These are phyloP conservation scores for Tricladium varicosporioides DNA, from an alignment of 2,329 filamentous ascomycete genomes.

Conservation along the genomic window DNA sequence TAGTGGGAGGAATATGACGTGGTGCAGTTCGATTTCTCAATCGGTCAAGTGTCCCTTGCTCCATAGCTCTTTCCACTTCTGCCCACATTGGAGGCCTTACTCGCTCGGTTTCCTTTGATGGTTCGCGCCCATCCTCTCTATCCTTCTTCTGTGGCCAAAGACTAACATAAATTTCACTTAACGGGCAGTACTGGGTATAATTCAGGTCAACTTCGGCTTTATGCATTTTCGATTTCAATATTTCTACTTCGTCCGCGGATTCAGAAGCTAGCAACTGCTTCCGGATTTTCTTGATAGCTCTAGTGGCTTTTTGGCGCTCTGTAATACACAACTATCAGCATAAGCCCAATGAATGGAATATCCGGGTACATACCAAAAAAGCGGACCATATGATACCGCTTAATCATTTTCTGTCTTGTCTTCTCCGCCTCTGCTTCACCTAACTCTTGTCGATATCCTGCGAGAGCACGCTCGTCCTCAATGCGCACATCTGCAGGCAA, in stretches of 20 bases:
- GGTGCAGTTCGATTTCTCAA: conserved; percentile 27
- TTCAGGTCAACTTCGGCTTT: conserved; percentile 71
- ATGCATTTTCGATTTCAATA: conserved; percentile 58
- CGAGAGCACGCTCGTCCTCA: conserved; percentile 71
- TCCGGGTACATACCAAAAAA: conserved; percentile 66
- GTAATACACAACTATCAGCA: neutral
- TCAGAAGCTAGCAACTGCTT: conserved; percentile 53
- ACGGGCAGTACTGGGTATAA: conserved; percentile 71
- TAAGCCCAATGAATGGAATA: too few species aligned
- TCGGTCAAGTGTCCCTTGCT: conserved; percentile 43
- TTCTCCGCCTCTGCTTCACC: conserved; percentile 57
- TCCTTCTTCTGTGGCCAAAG: conserved; percentile 49
- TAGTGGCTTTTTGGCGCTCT: conserved; percentile 72
- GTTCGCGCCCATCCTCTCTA: conserved; percentile 33
- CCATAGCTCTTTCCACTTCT: conserved; percentile 62
- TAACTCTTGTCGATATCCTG: conserved; percentile 63
- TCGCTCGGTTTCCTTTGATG: conserved; percentile 27
- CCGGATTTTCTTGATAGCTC: conserved; percentile 62
- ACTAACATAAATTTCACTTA: conserved; percentile 68
- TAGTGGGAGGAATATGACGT: conserved; percentile 12
- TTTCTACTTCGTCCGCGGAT: conserved; percentile 49
- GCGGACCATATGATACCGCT: conserved; percentile 77
- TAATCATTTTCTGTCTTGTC: conserved; percentile 67
- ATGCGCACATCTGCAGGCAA: conserved; percentile 66
- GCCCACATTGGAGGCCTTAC: conserved; percentile 61